Conservation (phyloP, 1,139 yeast species). For the Magnusiomyces magnusii region DNA sequence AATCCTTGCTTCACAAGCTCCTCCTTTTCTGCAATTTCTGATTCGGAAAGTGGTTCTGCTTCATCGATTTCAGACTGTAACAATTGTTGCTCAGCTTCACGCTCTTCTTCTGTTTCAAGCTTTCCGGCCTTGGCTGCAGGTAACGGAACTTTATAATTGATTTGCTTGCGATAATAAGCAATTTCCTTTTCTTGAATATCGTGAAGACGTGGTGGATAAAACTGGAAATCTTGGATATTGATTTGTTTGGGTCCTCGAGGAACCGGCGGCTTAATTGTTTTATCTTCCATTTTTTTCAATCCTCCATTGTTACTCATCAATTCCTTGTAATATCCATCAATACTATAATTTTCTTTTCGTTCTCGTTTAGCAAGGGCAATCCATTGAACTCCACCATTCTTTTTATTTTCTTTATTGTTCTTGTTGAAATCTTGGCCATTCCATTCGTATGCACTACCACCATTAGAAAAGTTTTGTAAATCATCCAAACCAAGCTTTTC, state of each 20-base stretch:
- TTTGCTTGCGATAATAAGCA: constrained; percentile 61
- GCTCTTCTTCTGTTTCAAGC: constrained; percentile 43
- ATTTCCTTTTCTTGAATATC: constrained; percentile 72
- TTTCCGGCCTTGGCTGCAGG: constrained; percentile 36
- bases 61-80: constrained; percentile 64
- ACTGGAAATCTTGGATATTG: constrained; percentile 80
- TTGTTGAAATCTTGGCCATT: constrained; percentile 87
- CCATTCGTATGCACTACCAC: constrained; percentile 91
- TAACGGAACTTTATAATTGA: constrained; percentile 60
- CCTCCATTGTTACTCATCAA: constrained; percentile 37
- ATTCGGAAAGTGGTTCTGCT: constrained; percentile 68
- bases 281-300: constrained; percentile 35
- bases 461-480: constrained; percentile 80
- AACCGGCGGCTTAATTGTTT: constrained; percentile 36
- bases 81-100: constrained; percentile 49
- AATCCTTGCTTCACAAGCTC: constrained; percentile 59
- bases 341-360: constrained; percentile 79
- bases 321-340: constrained; percentile 83
- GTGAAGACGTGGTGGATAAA: constrained; percentile 60
- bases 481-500: constrained; percentile 85
- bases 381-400: constrained; percentile 48
- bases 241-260: constrained; percentile 68
- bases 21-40: constrained; percentile 60
- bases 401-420: constrained; percentile 31
- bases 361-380: constrained; percentile 85